Base-by-base conservation (phyloP, 2,329 filamentous ascomycete species). In the Cytospora leucostoma region DNA sequence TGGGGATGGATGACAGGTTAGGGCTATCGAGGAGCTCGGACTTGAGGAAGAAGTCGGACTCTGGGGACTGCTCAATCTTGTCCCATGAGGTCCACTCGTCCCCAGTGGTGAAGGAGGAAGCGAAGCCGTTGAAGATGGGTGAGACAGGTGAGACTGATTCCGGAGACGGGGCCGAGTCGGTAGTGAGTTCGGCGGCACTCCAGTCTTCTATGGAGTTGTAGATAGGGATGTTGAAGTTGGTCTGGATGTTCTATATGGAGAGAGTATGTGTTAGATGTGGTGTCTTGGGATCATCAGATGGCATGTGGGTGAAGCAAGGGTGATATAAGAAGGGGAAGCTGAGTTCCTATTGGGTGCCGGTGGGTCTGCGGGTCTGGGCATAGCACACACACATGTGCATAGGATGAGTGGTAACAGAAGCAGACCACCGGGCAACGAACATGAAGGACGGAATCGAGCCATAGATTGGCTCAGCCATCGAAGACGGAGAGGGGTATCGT, bases 91-190 rank as follows among this genome's bases (percentile, higher is more conserved):
- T 67, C 69, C 73, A 75, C 52, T 71, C 70, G 61, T 72, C 70
- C 34, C 65, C 65, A 15, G 68, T 44, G 70, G 69, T 27, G 72
- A 68, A 75, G 34, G 74, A 70, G 55, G 69, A 71, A 54, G 72
- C 67, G 37, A 73, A 71, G 38, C 69, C 66, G 11, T 70, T 69
- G 12, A 73, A 74, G 51, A 73, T 57, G 53, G 74, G 73, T 0
- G 74, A 76, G 32, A 70, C 62, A 32, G 70, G 70, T 6, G 70
- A 71, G 34, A 67, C 67, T 11, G 69, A 69, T 54, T 67, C 68
- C 7, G 74, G 72, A 17, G 75, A 75, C n/a, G 72, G 68, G 5
- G 74, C 72, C 35, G 75, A 75, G 68, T 76, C 74, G 37, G 72
- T 73, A 55, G 70, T 71, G 68, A 74, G 73, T 65, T 77, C 74